A percentile compares a stretch with the other conserved stretches of the same genome.
Evolutionary conservation across 345 rosid genomes (phyloP).

Genomic region (Populus simonii): DNA sequence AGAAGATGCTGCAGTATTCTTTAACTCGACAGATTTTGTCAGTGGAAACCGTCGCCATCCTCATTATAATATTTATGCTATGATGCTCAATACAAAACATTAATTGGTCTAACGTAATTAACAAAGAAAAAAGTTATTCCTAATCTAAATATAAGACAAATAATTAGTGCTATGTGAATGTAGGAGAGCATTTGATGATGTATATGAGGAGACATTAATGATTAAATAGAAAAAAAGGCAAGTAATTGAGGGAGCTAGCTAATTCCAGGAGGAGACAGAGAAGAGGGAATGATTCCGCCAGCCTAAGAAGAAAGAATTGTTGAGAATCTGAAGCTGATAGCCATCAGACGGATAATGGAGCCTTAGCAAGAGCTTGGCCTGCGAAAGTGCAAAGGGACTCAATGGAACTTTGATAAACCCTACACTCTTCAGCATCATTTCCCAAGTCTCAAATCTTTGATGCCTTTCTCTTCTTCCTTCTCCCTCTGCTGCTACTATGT

Average conservation of each 20-base stretch:
- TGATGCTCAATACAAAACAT: not conserved
- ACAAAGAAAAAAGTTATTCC: not conserved
- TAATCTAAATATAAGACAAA: not conserved
- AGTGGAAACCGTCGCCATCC: not conserved
- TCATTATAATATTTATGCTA: not conserved
- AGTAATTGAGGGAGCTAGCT: conserved; percentile 3
- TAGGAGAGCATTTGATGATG: not conserved
- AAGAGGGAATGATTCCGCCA: conserved; percentile 89
- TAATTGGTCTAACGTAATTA: not conserved
- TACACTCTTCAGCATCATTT: conserved; percentile 54
- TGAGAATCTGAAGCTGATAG: conserved; percentile 66
- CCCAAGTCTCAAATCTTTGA: conserved; percentile 70
- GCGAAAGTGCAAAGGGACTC: conserved; percentile 78
- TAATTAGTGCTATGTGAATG: not conserved
- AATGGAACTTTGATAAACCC: conserved; percentile 67
- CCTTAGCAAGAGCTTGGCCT: conserved; percentile 85
- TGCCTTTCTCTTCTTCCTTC: conserved; percentile 59
- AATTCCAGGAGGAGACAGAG: conserved; percentile 91
- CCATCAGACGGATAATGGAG: conserved; percentile 98
- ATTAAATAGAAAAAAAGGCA: not conserved
- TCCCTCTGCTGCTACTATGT: conserved; percentile 64
- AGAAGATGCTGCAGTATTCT: not conserved
- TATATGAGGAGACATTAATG: not conserved
- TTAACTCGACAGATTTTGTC: not conserved
- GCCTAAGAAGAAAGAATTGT: conserved; percentile 63